A percentile compares a stretch with the other conserved stretches of the same genome.
phyloP scores from a whole-genome alignment of 1,284 basidiomycete genomes.

The Naganishia albida region DNA sequence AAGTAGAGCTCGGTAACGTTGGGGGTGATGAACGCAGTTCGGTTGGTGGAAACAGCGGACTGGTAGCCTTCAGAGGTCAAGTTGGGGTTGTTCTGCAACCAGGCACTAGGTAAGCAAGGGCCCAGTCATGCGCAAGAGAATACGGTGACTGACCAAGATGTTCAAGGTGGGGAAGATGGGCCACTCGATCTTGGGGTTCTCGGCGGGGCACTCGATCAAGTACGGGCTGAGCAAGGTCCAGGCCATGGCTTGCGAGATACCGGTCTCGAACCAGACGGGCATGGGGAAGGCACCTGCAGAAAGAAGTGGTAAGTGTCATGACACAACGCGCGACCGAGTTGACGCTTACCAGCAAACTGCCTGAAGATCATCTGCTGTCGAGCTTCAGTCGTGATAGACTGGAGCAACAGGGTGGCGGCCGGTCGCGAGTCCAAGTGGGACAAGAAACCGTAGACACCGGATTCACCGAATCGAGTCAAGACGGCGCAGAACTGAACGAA shows the following conservation, averaged over 20 bases:
- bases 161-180: slow-evolving; percentile 61
- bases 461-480: slow-evolving; percentile 60
- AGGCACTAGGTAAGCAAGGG: slow-evolving; percentile 38
- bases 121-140: no score
- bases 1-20: slow-evolving; percentile 58
- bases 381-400: slow-evolving; percentile 66
- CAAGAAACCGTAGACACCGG: slow-evolving; percentile 55
- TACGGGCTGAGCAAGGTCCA: slow-evolving; percentile 65
- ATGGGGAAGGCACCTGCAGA: slow-evolving; percentile 59
- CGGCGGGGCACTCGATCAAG: slow-evolving; percentile 62
- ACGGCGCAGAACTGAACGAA: slow-evolving; percentile 66
- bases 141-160: slow-evolving; percentile 42
- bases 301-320: not conserved
- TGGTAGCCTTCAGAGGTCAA: slow-evolving; percentile 40
- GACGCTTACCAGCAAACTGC: slow-evolving; percentile 60
- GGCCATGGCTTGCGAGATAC: slow-evolving; percentile 63
- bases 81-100: slow-evolving; percentile 41
- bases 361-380: slow-evolving; percentile 69
- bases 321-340: slow-evolving; percentile 8
- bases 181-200: slow-evolving; percentile 63
- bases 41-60: slow-evolving; percentile 60
- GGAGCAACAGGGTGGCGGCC: slow-evolving; percentile 61
- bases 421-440: slow-evolving; percentile 65
- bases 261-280: slow-evolving; percentile 57
- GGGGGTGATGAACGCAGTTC: slow-evolving; percentile 57